A percentile compares a stretch with the other conserved stretches of the same genome.
These are phyloP conservation scores for Vachellia collinsii DNA, from an alignment of 306 rosid genomes.

Conservation along the genomic window DNA sequence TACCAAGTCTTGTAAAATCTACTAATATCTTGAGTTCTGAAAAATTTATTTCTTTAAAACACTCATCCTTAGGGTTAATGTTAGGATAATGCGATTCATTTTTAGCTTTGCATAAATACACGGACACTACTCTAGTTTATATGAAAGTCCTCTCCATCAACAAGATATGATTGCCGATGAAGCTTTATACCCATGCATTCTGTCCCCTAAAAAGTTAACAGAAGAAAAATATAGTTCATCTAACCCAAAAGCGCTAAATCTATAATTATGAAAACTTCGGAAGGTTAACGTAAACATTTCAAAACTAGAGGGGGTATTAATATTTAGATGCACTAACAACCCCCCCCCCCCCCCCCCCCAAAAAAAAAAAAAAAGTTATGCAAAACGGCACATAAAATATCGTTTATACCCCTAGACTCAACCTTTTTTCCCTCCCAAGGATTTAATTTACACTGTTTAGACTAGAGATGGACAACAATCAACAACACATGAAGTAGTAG, in stretches of 20 bases:
- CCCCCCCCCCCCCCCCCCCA: neutral
- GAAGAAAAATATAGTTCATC: neutral
- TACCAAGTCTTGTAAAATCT: neutral
- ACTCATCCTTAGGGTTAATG: neutral
- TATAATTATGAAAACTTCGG: neutral
- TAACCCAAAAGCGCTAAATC: neutral
- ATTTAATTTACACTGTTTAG: neutral
- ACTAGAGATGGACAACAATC: conserved; percentile 3
- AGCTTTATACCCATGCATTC: too few relatives aligned
- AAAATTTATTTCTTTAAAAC: too few relatives aligned
- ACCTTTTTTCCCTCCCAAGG: neutral
- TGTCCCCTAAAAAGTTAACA: too few relatives aligned
- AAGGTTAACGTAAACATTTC: neutral
- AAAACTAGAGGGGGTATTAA: neutral
- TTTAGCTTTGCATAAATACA: neutral
- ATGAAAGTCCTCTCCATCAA: neutral
- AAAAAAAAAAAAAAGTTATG: too few relatives aligned
- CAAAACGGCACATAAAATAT: neutral
- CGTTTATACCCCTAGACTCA: neutral
- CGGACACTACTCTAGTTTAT: neutral
- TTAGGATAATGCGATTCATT: neutral
- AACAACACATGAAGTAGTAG: neutral
- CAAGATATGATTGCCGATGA: neutral
- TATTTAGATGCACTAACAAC: neutral
- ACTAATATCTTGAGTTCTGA: neutral